These are phyloP conservation scores for Papiliotrema nemorosa DNA, from an alignment of 1,284 basidiomycete species.

Conservation along the genomic window DNA sequence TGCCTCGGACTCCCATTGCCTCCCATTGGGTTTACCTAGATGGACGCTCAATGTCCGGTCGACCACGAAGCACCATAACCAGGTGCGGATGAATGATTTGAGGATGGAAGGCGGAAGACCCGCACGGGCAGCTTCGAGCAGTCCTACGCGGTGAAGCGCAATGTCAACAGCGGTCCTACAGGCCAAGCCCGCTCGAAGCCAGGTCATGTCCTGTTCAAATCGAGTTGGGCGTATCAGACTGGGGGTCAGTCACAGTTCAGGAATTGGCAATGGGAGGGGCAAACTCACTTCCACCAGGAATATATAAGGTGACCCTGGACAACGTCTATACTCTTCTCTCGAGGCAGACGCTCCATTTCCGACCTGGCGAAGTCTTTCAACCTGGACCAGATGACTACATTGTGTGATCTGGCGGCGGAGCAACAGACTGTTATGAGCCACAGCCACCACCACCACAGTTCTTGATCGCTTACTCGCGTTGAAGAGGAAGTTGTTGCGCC, in stretches of 20 bases:
- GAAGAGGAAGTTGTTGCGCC: slow-evolving; percentile 36
- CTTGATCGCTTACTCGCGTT: slow-evolving; percentile 38
- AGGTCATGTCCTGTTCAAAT: slow-evolving; percentile 37
- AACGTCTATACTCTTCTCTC: slow-evolving; percentile 37
- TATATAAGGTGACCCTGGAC: slow-evolving; percentile 36
- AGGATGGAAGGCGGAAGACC: slow-evolving; percentile 25
- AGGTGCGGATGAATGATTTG: slow-evolving; percentile 29
- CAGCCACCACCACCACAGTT: no score
- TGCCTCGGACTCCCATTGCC: slow-evolving; percentile 15
- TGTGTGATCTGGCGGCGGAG: slow-evolving; percentile 27
- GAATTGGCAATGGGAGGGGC: background rate
- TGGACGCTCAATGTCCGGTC: slow-evolving; percentile 24
- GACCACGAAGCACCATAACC: slow-evolving; percentile 21
- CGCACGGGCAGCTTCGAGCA: slow-evolving; percentile 18
- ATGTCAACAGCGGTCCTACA: slow-evolving; percentile 33
- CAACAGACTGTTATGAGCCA: slow-evolving; percentile 39
- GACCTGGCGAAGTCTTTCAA: slow-evolving; percentile 29
- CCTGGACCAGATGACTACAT: slow-evolving; percentile 29
- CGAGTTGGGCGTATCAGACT: slow-evolving; percentile 30
- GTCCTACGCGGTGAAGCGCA: slow-evolving; percentile 32
- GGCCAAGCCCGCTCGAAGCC: slow-evolving; percentile 30
- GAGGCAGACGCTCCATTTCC: slow-evolving; percentile 35
- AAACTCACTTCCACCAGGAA: slow-evolving; percentile 25
- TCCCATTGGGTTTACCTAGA: slow-evolving; percentile 20
- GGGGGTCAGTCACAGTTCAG: background rate